Evolutionary conservation across 2,329 filamentous ascomycete species (phyloP).

Genomic region (Rhynchosporium graminicola): DNA sequence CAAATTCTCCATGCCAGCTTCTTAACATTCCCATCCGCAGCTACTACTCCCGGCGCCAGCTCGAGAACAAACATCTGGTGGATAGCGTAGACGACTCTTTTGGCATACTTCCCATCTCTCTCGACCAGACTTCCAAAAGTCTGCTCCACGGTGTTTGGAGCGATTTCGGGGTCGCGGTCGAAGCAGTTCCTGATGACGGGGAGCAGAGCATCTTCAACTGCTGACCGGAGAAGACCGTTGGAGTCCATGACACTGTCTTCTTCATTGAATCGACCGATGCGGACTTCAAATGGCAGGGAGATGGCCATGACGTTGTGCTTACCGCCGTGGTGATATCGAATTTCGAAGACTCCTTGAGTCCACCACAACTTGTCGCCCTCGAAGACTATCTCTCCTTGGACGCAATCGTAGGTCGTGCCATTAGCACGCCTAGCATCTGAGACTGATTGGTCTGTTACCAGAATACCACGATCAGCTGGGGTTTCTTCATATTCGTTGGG

Average conservation of each 20-base stretch:
- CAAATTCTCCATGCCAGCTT: constrained; percentile 94
- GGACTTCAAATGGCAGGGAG: constrained; percentile 89
- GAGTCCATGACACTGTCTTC: constrained; percentile 58
- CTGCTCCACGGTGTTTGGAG: constrained; percentile 77
- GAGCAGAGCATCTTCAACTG: constrained; percentile 76
- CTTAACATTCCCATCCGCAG: constrained; percentile 84
- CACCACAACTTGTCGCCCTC: constrained; percentile 94
- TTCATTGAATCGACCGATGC: constrained; percentile 76
- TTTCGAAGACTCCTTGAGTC: constrained; percentile 95
- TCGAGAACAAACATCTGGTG: constrained; percentile 97
- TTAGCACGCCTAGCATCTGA: constrained; percentile 46
- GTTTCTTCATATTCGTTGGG: constrained; percentile 73
- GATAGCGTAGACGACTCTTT: constrained; percentile 88
- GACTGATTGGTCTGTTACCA: constrained; percentile 65
- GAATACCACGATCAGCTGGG: constrained; percentile 74
- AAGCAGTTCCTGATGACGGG: constrained; percentile 90
- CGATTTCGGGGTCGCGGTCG: constrained; percentile 87
- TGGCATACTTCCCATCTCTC: constrained; percentile 84
- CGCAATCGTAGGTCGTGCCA: constrained; percentile 57
- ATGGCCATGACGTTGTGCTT: constrained; percentile 93
- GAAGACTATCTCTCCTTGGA: constrained; percentile 83
- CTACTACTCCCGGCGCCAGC: constrained; percentile 88
- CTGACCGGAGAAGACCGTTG: constrained; percentile 62
- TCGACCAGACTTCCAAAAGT: constrained; percentile 84
- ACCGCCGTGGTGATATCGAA: constrained; percentile 93